Evolutionary conservation across 768 basidiomycete genomes (phyloP).

Genomic region (Trametes cingulata): DNA sequence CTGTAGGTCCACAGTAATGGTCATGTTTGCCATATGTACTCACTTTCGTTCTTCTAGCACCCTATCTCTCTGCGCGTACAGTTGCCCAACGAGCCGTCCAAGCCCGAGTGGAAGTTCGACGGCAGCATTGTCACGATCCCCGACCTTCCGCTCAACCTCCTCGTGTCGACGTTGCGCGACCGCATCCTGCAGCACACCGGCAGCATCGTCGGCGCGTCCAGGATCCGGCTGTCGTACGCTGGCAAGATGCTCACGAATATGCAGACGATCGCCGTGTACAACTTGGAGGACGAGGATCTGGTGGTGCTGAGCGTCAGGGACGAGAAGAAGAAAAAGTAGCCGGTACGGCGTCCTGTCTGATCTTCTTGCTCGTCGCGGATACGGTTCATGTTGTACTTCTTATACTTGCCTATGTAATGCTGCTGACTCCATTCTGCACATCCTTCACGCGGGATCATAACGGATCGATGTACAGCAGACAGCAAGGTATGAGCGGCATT

Average conservation of each 20-base stretch:
- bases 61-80: slow-evolving; percentile 86
- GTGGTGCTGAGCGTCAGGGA: slow-evolving; percentile 78
- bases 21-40: slow-evolving; percentile 1
- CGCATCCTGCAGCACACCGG: slow-evolving; percentile 79
- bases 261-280: slow-evolving; percentile 81
- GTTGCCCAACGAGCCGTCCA: slow-evolving; percentile 77
- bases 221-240: slow-evolving; percentile 75
- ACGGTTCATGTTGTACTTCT: slow-evolving; percentile 14
- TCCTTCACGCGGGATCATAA: neutral
- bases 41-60: slow-evolving; percentile 45
- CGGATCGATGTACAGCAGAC: neutral
- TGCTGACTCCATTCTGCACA: neutral
- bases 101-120: slow-evolving; percentile 93
- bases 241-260: slow-evolving; percentile 88
- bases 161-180: slow-evolving; percentile 89
- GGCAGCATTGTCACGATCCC: slow-evolving; percentile 75
- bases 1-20: slow-evolving; percentile 45
- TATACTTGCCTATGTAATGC: slow-evolving; percentile 11
- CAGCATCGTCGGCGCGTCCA: slow-evolving; percentile 76
- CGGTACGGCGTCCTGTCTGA: neutral
- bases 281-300: slow-evolving; percentile 89
- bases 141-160: slow-evolving; percentile 79
- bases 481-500: neutral
- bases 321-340: slow-evolving; percentile 61
- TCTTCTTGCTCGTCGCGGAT: slow-evolving; percentile 2